These are phyloP conservation scores for Lentinula lateritia DNA, from an alignment of 768 basidiomycete genomes.

Conservation along the genomic window DNA sequence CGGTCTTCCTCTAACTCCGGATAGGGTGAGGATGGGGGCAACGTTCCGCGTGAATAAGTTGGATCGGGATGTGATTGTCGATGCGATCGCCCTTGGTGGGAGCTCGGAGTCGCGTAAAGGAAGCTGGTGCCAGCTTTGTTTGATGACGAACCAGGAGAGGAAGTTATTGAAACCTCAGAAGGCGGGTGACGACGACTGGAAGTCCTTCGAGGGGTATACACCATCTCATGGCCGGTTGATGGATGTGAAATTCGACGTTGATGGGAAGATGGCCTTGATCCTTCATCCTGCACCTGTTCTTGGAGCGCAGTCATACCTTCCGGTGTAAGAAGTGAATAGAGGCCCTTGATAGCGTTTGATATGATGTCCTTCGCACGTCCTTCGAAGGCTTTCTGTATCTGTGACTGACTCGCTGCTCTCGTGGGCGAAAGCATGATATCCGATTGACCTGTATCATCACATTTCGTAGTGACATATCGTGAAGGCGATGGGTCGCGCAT, in stretches of 20 bases:
- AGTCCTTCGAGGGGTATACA: neutral
- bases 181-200: neutral
- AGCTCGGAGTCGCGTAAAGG: neutral
- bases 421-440: neutral
- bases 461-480: neutral
- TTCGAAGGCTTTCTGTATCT: neutral
- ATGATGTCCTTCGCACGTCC: neutral
- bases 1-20: neutral
- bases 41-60: neutral
- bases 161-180: neutral
- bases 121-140: neutral
- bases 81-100: neutral
- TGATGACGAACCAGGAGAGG: neutral
- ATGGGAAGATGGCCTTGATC: neutral
- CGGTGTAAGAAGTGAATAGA: constrained; percentile 1
- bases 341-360: neutral
- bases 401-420: neutral
- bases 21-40: neutral
- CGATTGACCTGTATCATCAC: neutral
- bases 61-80: neutral
- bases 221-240: neutral
- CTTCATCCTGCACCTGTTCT: neutral
- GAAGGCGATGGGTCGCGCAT: neutral
- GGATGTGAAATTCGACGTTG: neutral
- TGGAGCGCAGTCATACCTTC: neutral